A percentile compares a stretch with the other conserved stretches of the same genome.
These are phyloP conservation scores for Yamadazyma blattariae DNA, from an alignment of 1,139 yeast genomes.

Conservation along the genomic window DNA sequence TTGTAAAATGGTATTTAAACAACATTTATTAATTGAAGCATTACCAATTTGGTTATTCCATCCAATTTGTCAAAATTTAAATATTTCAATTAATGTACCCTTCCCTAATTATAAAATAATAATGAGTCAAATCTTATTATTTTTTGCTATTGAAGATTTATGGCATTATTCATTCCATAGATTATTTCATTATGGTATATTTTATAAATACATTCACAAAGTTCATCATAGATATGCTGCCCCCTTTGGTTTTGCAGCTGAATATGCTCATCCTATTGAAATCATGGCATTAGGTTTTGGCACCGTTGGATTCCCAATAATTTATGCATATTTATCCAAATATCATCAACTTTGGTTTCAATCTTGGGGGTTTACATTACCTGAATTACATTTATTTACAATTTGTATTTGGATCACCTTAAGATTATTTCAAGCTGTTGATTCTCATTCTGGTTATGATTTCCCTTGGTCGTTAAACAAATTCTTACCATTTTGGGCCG, in stretches of 20 bases:
- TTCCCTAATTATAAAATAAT: conserved; percentile 67
- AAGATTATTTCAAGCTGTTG: conserved; percentile 91
- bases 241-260: conserved; percentile 95
- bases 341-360: conserved; percentile 35
- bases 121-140: conserved; percentile 61
- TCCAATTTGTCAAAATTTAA: conserved; percentile 75
- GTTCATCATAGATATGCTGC: conserved; percentile 97
- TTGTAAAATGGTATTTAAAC: conserved; percentile 73
- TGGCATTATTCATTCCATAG: conserved; percentile 98
- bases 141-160: conserved; percentile 83
- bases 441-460: conserved; percentile 95
- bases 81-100: conserved; percentile 75
- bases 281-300: conserved; percentile 89
- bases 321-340: conserved; percentile 41
- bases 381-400: conserved; percentile 79
- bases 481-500: conserved; percentile 94
- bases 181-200: conserved; percentile 76
- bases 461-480: conserved; percentile 95
- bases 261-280: conserved; percentile 94
- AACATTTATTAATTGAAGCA: conserved; percentile 89
- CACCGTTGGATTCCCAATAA: conserved; percentile 88
- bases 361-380: conserved; percentile 25
- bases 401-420: conserved; percentile 83
- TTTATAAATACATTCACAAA: conserved; percentile 89
- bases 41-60: conserved; percentile 96